These are phyloP conservation scores for Sarocladium strictum DNA, from an alignment of 2,329 filamentous ascomycete species.

Conservation along the genomic window DNA sequence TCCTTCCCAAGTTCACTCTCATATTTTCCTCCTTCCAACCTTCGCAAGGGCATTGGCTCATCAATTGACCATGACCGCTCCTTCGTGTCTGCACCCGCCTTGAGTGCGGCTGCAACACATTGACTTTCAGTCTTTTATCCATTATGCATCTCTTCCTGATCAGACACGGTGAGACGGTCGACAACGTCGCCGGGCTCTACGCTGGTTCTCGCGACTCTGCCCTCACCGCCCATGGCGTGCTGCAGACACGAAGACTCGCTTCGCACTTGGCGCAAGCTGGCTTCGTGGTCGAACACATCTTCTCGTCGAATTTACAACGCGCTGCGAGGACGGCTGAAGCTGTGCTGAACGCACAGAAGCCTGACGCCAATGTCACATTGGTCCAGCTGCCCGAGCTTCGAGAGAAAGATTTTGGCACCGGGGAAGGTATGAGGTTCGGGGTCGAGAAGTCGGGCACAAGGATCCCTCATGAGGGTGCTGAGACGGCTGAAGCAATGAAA, in stretches of 20 bases:
- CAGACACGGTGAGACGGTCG: slow-evolving; percentile 83
- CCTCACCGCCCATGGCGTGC: slow-evolving; percentile 73
- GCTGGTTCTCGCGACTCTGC: slow-evolving; percentile 76
- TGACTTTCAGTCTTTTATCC: neutral
- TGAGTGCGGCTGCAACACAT: slow-evolving; percentile 2
- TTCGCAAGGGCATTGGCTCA: neutral
- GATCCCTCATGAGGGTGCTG: slow-evolving; percentile 44
- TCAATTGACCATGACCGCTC: neutral
- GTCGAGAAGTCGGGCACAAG: slow-evolving; percentile 15
- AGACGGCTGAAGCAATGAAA: slow-evolving; percentile 63
- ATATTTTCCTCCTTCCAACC: neutral
- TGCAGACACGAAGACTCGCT: slow-evolving; percentile 71
- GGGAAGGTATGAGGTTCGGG: slow-evolving; percentile 59
- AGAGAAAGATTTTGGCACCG: slow-evolving; percentile 69
- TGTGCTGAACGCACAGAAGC: slow-evolving; percentile 47
- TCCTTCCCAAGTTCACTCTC: neutral
- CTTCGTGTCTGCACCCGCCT: slow-evolving; percentile 5
- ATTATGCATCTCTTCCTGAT: slow-evolving; percentile 60
- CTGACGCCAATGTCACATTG: slow-evolving; percentile 13
- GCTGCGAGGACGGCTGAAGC: slow-evolving; percentile 66
- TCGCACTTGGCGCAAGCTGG: slow-evolving; percentile 43
- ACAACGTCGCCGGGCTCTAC: slow-evolving; percentile 75
- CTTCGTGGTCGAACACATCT: slow-evolving; percentile 54
- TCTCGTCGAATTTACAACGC: slow-evolving; percentile 72
- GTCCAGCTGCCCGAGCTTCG: slow-evolving; percentile 42